Base-by-base conservation (phyloP, 768 basidiomycete species). In the Ramaria rubella region DNA sequence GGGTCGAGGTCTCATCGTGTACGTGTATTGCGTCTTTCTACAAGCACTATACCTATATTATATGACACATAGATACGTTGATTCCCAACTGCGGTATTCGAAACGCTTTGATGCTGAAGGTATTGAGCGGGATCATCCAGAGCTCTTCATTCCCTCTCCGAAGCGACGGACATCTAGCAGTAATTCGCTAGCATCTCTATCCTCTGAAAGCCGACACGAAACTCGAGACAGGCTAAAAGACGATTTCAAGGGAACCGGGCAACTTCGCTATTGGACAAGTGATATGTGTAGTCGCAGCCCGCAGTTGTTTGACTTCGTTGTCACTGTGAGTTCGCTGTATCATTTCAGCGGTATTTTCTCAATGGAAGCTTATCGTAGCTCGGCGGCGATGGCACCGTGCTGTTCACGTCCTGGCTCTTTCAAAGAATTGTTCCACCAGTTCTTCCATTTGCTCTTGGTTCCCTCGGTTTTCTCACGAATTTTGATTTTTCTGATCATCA, bases 361-460 rank as follows among this genome's bases (percentile, higher is more conserved):
- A 46, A 17, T 27, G 40, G 33, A 24, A 43, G 26, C 55, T 52
- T 31, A 46, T 34, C 42, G 29, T 65, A 97, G 94, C 85, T 98
- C 59, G 96, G 96, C 46, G 96, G 96, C 9, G 96, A 99, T 68
- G 96, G 96, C 14, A 99, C 96, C 0, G 94, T 98, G 2, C 81
- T 99, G 15, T 99, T 97, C 74, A 96, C 96, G 5, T 98, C 96
- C 3, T 98, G 96, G 96, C 77, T 99, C 30, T 99, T 99, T 76
- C 96, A 99, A 69, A 85, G 86, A 52, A 92, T 99, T 65, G 96
- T 98, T 15, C 96, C 96, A n/a, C 96, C 96, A 12, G 93, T 98
- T 34, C 85, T 99, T 14, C 86, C 96, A 1, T 99, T 99, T 69
- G 94, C 96, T 1, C 80, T 99, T 26, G 96, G 96, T 43, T 97